Conservation (phyloP, 1,284 basidiomycete species). For the Marasmius sp. region DNA sequence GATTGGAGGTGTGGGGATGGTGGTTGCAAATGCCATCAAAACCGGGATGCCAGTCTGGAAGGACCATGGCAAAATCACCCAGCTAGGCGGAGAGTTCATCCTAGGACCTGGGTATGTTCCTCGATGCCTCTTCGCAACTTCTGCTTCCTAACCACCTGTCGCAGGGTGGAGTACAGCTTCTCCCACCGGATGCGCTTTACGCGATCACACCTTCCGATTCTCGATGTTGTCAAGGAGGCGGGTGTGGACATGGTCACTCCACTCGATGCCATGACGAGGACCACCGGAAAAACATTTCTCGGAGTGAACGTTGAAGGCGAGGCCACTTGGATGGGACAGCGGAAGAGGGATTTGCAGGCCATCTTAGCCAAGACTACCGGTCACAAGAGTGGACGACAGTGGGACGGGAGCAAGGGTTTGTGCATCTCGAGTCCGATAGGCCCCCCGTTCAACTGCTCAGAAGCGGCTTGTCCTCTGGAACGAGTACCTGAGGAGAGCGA, state of each 20-base stretch:
- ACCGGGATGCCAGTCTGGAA: slow-evolving; percentile 66
- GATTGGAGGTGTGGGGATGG: slow-evolving; percentile 58
- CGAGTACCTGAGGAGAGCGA: too few species aligned
- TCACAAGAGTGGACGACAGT: too few species aligned
- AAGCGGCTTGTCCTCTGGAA: too few species aligned
- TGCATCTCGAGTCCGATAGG: too few species aligned
- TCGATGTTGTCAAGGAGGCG: slow-evolving; percentile 3
- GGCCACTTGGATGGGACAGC: neutral
- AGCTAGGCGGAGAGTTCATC: slow-evolving; percentile 80
- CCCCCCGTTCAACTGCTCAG: too few species aligned
- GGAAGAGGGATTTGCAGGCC: neutral
- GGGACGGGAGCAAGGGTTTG: too few species aligned
- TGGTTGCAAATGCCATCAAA: slow-evolving; percentile 54
- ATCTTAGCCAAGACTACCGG: too few species aligned
- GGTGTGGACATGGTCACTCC: neutral
- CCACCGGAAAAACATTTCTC: neutral
- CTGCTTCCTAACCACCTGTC: neutral
- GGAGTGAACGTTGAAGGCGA: neutral
- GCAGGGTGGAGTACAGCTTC: slow-evolving; percentile 1
- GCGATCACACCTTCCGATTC: slow-evolving; percentile 1
- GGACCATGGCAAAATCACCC: slow-evolving; percentile 61
- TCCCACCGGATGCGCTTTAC: slow-evolving; percentile 11
- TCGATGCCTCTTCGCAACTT: neutral
- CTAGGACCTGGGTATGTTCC: slow-evolving; percentile 62
- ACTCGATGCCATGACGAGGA: neutral